phyloP scores from a whole-genome alignment of 345 rosid genomes.

The Xanthoceras sorbifolium region DNA sequence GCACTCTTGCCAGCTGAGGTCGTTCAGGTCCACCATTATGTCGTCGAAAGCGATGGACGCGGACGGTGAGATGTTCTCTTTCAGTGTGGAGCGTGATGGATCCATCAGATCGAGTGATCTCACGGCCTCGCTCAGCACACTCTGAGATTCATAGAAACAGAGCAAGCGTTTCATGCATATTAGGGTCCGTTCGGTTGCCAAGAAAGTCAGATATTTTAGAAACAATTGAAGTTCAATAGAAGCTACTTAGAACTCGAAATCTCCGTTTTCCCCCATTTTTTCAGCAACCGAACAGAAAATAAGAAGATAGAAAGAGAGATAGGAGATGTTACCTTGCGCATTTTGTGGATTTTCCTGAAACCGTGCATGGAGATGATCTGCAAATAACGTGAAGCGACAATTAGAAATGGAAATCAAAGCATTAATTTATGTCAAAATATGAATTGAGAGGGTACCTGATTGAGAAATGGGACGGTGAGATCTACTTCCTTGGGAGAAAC shows the following conservation, averaged over 20 bases:
- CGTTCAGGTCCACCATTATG: conserved; percentile 34
- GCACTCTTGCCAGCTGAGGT: conserved; percentile 55
- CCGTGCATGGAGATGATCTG: conserved; percentile 56
- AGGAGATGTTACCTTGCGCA: conserved; percentile 23
- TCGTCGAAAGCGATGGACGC: conserved; percentile 31
- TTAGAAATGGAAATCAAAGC: not conserved
- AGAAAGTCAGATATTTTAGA: not conserved
- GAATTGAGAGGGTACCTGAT: conserved; percentile 30
- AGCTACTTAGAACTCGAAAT: not conserved
- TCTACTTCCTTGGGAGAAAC: conserved; percentile 22
- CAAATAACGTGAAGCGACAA: not conserved
- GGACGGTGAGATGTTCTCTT: conserved; percentile 29
- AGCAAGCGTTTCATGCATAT: not conserved
- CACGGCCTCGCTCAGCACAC: conserved; percentile 37
- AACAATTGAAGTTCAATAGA: too few relatives aligned
- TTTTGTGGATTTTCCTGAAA: conserved; percentile 17
- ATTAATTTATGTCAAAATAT: not conserved
- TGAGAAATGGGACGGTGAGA: conserved; percentile 37
- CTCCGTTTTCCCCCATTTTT: not conserved
- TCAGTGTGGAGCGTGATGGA: conserved; percentile 59
- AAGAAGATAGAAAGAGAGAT: not conserved
- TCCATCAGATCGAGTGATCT: conserved; percentile 38
- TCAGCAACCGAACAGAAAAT: conserved; percentile 10
- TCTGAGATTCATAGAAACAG: conserved; percentile 20
- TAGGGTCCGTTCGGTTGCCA: conserved; percentile 13